phyloP scores from a whole-genome alignment of 1,139 yeast genomes.

The Diutina siamensis region DNA sequence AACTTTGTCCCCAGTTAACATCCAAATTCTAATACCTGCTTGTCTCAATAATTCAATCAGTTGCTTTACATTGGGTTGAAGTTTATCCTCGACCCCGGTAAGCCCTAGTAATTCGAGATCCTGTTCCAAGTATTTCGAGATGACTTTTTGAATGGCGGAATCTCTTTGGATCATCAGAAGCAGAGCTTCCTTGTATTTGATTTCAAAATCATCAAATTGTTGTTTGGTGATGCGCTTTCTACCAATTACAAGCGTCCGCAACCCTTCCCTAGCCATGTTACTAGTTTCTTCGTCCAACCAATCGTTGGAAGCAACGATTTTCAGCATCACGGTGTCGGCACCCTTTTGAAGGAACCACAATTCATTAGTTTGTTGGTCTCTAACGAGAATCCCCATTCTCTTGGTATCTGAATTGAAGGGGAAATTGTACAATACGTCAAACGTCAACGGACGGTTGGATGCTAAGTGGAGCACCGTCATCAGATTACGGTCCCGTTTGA shows the following conservation, averaged over 20 bases:
- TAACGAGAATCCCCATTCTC: slow-evolving; percentile 87
- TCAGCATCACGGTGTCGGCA: slow-evolving; percentile 93
- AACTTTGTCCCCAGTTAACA: slow-evolving; percentile 97
- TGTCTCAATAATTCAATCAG: slow-evolving; percentile 86
- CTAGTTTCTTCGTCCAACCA: slow-evolving; percentile 98
- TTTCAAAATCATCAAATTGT: slow-evolving; percentile 49
- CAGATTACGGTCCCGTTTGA: slow-evolving; percentile 70
- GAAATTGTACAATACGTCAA: slow-evolving; percentile 68
- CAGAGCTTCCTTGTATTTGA: slow-evolving; percentile 60
- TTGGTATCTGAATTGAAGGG: slow-evolving; percentile 95
- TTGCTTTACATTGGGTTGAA: slow-evolving; percentile 83
- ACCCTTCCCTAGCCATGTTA: slow-evolving; percentile 97
- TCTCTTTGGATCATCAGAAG: slow-evolving; percentile 76
- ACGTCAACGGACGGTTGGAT: slow-evolving; percentile 41
- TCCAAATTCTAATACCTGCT: slow-evolving; percentile 97
- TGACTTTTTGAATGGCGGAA: slow-evolving; percentile 52
- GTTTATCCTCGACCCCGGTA: slow-evolving; percentile 95
- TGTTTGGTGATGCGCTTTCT: slow-evolving; percentile 52
- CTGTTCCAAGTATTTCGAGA: slow-evolving; percentile 61
- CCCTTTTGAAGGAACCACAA: slow-evolving; percentile 86
- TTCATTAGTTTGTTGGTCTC: slow-evolving; percentile 52
- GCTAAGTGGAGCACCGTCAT: slow-evolving; percentile 56
- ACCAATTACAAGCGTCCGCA: slow-evolving; percentile 88
- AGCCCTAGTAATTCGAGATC: slow-evolving; percentile 81
- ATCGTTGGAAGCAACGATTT: slow-evolving; percentile 73